These are phyloP conservation scores for Phialocephala sp. DNA, from an alignment of 2,329 filamentous ascomycete genomes.

Conservation along the genomic window DNA sequence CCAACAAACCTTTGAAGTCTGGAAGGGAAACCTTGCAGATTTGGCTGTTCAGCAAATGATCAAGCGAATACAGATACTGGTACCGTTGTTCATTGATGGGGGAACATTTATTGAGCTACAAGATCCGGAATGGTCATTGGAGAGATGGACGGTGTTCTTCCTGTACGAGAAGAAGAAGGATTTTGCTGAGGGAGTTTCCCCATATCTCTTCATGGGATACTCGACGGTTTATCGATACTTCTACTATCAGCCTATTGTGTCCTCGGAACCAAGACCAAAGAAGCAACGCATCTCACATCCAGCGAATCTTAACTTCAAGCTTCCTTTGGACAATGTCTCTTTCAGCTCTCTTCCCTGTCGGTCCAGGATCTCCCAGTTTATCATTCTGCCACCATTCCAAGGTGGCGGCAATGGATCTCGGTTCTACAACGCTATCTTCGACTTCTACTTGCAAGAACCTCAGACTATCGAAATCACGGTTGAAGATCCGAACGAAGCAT, in stretches of 20 bases:
- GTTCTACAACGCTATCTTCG: slow-evolving; percentile 82
- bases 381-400: slow-evolving; percentile 89
- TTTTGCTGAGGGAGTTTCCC: slow-evolving; percentile 50
- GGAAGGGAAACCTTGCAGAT: slow-evolving; percentile 78
- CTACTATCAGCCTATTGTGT: slow-evolving; percentile 58
- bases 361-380: slow-evolving; percentile 88
- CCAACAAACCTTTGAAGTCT: slow-evolving; percentile 78
- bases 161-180: slow-evolving; percentile 70
- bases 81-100: slow-evolving; percentile 90
- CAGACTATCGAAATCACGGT: slow-evolving; percentile 85
- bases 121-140: slow-evolving; percentile 72
- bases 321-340: slow-evolving; percentile 40
- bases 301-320: slow-evolving; percentile 47
- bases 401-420: slow-evolving; percentile 68
- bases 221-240: slow-evolving; percentile 90
- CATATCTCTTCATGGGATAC: slow-evolving; percentile 88
- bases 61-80: slow-evolving; percentile 80
- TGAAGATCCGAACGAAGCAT: slow-evolving; percentile 89
- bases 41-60: slow-evolving; percentile 72
- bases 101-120: slow-evolving; percentile 77
- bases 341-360: slow-evolving; percentile 73
- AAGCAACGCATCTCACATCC: slow-evolving; percentile 41
- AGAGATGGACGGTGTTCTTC: slow-evolving; percentile 92
- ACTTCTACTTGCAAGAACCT: slow-evolving; percentile 67
- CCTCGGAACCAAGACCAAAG: slow-evolving; percentile 48